These are phyloP conservation scores for Spathaspora hagerdaliae DNA, from an alignment of 805 yeast genomes.

Conservation along the genomic window DNA sequence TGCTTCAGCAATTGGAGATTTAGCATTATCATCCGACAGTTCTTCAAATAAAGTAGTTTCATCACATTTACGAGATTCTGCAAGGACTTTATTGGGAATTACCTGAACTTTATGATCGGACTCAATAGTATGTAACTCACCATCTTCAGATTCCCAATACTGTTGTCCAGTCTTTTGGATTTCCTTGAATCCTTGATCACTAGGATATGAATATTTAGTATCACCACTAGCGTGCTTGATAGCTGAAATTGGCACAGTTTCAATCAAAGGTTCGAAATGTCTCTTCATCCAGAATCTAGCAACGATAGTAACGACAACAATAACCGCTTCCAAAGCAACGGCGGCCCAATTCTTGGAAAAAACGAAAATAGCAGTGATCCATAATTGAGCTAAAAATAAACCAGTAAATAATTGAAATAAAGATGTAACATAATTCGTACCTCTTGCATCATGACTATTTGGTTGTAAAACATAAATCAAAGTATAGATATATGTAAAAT, in stretches of 20 bases:
- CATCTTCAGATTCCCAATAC: constrained; percentile 32
- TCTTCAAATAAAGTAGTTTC: background rate
- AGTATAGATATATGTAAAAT: constrained; percentile 60
- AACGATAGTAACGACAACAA: constrained; percentile 52
- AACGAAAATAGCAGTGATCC: constrained; percentile 67
- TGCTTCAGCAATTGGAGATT: constrained; percentile 9
- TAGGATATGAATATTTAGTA: constrained; percentile 48
- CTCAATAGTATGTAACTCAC: constrained; percentile 9
- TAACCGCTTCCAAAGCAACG: constrained; percentile 64
- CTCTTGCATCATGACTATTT: constrained; percentile 56
- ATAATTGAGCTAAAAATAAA: constrained; percentile 65
- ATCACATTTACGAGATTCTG: constrained; percentile 7
- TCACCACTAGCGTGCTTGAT: constrained; percentile 46
- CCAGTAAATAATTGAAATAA: constrained; percentile 71
- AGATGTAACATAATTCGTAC: constrained; percentile 70
- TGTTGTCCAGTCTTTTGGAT: constrained; percentile 48
- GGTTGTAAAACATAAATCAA: constrained; percentile 61
- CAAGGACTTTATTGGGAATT: background rate
- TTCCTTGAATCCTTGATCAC: constrained; percentile 64
- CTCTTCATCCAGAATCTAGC: constrained; percentile 57
- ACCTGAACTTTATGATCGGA: background rate
- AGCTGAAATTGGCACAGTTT: constrained; percentile 67
- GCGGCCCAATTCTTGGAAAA: constrained; percentile 79
- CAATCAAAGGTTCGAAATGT: constrained; percentile 60
- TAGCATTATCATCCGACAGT: constrained; percentile 8